These are phyloP conservation scores for Hypocrella siamensis DNA, from an alignment of 2,329 filamentous ascomycete genomes.

Conservation along the genomic window DNA sequence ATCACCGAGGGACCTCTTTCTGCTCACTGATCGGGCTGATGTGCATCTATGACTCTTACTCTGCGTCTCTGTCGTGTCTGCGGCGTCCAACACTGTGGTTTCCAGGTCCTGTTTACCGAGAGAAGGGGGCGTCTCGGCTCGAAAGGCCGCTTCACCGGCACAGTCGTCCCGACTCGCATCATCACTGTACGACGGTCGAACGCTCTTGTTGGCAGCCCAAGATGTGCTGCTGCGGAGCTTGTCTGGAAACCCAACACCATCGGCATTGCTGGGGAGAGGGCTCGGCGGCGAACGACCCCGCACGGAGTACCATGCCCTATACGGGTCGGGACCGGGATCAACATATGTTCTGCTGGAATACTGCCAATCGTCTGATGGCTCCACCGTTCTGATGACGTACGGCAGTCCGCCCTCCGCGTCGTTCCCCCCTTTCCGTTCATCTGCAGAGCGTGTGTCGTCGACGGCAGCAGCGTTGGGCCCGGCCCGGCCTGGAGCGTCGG, in stretches of 20 bases:
- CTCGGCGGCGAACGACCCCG: conserved; percentile 40
- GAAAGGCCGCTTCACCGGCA: neutral
- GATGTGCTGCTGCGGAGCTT: conserved; percentile 14
- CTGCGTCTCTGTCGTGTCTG: neutral
- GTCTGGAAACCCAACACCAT: conserved; percentile 16
- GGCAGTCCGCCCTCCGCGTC: conserved; percentile 17
- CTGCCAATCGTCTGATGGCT: conserved; percentile 27
- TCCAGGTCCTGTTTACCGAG: conserved; percentile 1
- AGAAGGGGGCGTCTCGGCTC: conserved; percentile 1
- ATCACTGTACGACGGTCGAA: conserved; percentile 24
- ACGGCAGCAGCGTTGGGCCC: conserved; percentile 19
- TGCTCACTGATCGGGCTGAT: neutral
- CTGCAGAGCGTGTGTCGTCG: conserved; percentile 22
- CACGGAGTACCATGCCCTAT: conserved; percentile 29
- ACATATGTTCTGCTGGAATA: conserved; percentile 22
- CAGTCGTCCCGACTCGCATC: conserved; percentile 5
- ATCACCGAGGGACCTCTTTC: conserved; percentile 5
- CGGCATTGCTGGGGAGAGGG: conserved; percentile 28
- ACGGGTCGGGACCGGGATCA: conserved; percentile 16
- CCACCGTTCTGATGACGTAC: conserved; percentile 20
- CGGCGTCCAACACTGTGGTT: conserved; percentile 1
- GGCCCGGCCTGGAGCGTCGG: conserved; percentile 4
- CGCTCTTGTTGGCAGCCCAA: conserved; percentile 22
- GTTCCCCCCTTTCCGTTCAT: conserved; percentile 23
- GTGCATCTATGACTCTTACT: conserved; percentile 3